A percentile compares a stretch with the other conserved stretches of the same genome.
Evolutionary conservation across 129 eudicot species (phyloP).

Genomic region (Artemisia argyi): DNA sequence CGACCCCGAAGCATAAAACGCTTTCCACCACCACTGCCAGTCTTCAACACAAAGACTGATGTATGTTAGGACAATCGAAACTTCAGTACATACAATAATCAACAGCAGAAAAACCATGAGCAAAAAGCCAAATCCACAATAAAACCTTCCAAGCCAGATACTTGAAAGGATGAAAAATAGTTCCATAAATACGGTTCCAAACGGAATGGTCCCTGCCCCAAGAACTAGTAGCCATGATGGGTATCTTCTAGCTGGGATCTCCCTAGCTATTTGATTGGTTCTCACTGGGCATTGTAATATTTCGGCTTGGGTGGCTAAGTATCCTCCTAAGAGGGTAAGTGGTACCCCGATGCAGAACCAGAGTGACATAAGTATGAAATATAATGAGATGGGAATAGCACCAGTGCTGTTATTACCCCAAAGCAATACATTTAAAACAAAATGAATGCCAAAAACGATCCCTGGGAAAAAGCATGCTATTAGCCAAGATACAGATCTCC

Average conservation of each 20-base stretch:
- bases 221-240: conserved; percentile 74
- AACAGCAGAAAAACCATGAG: conserved; percentile 49
- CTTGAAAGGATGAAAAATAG: conserved; percentile 65
- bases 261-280: conserved; percentile 66
- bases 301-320: conserved; percentile 54
- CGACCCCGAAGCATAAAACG: conserved; percentile 64
- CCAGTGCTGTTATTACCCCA: conserved; percentile 73
- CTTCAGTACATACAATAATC: conserved; percentile 62
- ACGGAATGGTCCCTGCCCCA: conserved; percentile 73
- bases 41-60: conserved; percentile 69
- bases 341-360: conserved; percentile 74
- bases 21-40: conserved; percentile 83
- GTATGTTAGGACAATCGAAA: conserved; percentile 63
- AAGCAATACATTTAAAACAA: conserved; percentile 45
- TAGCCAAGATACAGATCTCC: conserved; percentile 62
- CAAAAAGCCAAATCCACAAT: conserved; percentile 51
- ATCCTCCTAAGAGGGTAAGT: conserved; percentile 63
- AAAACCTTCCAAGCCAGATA: conserved; percentile 34
- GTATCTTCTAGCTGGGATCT: conserved; percentile 63
- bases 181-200: conserved; percentile 65
- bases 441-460: conserved; percentile 50
- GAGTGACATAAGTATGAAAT: conserved; percentile 52
- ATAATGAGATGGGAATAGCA: conserved; percentile 57
- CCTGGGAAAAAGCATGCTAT: conserved; percentile 69
- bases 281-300: conserved; percentile 56